These are phyloP conservation scores for Manihot esculenta DNA, from an alignment of 441 rosid genomes.

Conservation along the genomic window DNA sequence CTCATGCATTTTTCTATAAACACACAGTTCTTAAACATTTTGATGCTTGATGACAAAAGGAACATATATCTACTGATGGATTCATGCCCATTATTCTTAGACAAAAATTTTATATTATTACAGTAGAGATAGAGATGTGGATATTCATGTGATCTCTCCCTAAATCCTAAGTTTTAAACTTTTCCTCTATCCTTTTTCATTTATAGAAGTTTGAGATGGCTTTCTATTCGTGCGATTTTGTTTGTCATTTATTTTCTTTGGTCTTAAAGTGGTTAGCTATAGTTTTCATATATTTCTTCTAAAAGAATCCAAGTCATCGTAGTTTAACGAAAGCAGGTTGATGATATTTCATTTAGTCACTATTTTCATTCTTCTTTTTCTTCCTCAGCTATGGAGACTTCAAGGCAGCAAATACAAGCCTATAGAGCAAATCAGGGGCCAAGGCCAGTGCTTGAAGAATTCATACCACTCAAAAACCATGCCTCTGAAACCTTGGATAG, in stretches of 20 bases:
- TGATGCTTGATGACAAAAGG: no score
- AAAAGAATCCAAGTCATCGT: constrained; percentile 9
- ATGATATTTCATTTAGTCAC: background rate
- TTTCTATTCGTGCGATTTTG: constrained; percentile 35
- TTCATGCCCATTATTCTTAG: background rate
- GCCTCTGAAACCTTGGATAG: constrained; percentile 44
- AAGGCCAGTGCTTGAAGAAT: constrained; percentile 86
- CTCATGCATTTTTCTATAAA: background rate
- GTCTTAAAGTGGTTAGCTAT: constrained; percentile 20
- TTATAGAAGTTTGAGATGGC: constrained; percentile 60
- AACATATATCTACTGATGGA: no score
- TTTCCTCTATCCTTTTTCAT: constrained; percentile 34
- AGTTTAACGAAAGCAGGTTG: background rate
- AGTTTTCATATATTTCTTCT: background rate
- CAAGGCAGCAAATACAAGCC: constrained; percentile 74
- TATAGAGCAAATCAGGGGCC: constrained; percentile 55
- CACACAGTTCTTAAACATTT: background rate
- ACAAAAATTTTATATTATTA: constrained; percentile 13
- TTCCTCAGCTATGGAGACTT: constrained; percentile 76
- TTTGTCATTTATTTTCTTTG: constrained; percentile 34
- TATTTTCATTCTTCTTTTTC: background rate
- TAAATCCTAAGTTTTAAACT: constrained; percentile 20
- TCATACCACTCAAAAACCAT: constrained; percentile 78
- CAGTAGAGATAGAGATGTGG: constrained; percentile 15
- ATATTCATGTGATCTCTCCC: constrained; percentile 30